Percentiles rank a stretch among this genome's conserved stretches.
phyloP scores from a whole-genome alignment of 257 asterid species.

The Mitragyna speciosa region DNA sequence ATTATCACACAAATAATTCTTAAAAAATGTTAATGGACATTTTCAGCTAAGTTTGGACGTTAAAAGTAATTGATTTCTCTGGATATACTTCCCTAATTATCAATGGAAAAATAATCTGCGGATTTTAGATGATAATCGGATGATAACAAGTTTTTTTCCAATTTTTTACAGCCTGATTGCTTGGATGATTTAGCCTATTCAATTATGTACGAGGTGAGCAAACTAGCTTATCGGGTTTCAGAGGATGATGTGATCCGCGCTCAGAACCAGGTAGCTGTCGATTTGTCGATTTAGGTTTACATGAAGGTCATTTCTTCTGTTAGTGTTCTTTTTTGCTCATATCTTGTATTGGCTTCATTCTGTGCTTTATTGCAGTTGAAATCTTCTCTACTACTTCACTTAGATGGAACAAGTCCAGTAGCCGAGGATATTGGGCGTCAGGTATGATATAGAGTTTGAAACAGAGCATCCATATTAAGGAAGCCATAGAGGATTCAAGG shows the following conservation, averaged over 20 bases:
- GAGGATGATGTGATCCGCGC: conserved; percentile 82
- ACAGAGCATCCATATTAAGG: neutral
- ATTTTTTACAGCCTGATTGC: conserved; percentile 67
- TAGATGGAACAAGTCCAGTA: conserved; percentile 90
- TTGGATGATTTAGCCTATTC: conserved; percentile 75
- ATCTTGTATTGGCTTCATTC: conserved; percentile 3
- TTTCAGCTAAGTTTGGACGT: too few species aligned
- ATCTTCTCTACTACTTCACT: conserved; percentile 84
- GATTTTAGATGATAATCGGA: neutral
- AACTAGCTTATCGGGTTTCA: conserved; percentile 61
- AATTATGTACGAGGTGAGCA: conserved; percentile 70
- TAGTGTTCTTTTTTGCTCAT: neutral
- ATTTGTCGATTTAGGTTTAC: neutral
- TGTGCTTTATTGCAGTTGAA: conserved; percentile 61
- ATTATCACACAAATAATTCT: too few species aligned
- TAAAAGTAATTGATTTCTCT: too few species aligned
- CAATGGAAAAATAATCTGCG: too few species aligned
- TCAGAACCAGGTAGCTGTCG: conserved; percentile 64
- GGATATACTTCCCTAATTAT: too few species aligned
- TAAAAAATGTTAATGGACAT: too few species aligned
- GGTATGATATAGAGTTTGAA: conserved; percentile 43
- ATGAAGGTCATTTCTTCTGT: neutral
- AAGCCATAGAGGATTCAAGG: neutral
- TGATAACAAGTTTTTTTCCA: neutral
- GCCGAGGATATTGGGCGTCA: conserved; percentile 99